Evolutionary conservation across 352 stramenopile species (phyloP), one percentile per base, ranked within the genome.

Genomic region (Phytophthora pistaciae): DNA sequence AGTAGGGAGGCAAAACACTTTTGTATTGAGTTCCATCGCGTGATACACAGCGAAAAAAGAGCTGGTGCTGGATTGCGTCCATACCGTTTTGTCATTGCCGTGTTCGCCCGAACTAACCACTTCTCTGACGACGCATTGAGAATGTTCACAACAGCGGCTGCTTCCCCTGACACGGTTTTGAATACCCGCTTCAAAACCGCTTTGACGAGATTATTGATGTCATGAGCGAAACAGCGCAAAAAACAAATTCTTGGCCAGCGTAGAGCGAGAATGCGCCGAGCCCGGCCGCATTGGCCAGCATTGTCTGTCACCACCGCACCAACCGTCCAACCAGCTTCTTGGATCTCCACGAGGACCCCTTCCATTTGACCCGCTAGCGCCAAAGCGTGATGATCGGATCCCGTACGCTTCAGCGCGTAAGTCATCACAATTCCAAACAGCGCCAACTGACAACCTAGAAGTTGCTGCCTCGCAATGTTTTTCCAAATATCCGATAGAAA

Each of bases 401-500:
- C 31, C 20, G 53, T 58, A 44, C 13, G 14, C 38, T 44, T 44
- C 38, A 44, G 38, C 38, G 38, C 38, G 14, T 44, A 44, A 44
- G 38, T 44, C 38, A 44, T 44, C 38, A 44, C 38, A 44, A 44
- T 44, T 23, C 53, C 53, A 23, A 46, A 46, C 27, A 58, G 53
- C 29, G 53, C 16, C 18, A 58, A 16, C n/a, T 58, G 53, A 18
- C 53, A 58, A 20, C 53, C 53, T 44, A 44, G 27, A 58, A 44
- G 13, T 46, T 40, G 27, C 14, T 58, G 53, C 36, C n/a, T 58
- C 20, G 53, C 27, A 58, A 58, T 58, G 44, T 58, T 44, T 23
- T 46, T n/a, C 29, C 53, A 58, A 25, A 58, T 23, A 27, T 58
- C 25, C 27, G 53, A 58, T 5, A 42, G 11, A 16, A 58, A 58